Conservation (phyloP, 768 basidiomycete species). For the Cubamyces sp. region DNA sequence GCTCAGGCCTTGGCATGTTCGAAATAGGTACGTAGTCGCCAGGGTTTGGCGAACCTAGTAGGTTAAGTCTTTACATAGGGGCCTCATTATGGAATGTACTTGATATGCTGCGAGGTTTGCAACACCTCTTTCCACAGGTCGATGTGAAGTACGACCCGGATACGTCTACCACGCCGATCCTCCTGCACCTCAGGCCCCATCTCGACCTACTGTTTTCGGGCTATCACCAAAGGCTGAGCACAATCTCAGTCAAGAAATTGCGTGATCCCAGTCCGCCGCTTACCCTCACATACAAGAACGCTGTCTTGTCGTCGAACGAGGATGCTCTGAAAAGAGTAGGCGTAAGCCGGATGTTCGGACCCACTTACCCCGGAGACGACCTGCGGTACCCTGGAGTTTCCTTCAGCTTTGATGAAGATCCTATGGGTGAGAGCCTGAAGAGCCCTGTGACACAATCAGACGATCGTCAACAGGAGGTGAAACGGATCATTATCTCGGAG, state of each 20-base stretch:
- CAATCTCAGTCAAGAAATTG: constrained; percentile 71
- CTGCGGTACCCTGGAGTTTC: constrained; percentile 81
- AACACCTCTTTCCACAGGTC: constrained; percentile 76
- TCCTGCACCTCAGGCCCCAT: constrained; percentile 80
- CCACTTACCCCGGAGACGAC: constrained; percentile 80
- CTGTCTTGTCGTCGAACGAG: constrained; percentile 60
- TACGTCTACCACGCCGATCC: constrained; percentile 69
- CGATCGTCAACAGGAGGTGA: constrained; percentile 76
- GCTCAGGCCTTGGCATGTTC: constrained; percentile 75
- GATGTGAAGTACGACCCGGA: constrained; percentile 85
- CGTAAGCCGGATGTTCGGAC: constrained; percentile 77
- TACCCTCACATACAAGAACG: constrained; percentile 68
- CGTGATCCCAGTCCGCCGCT: constrained; percentile 70
- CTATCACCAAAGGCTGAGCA: constrained; percentile 76
- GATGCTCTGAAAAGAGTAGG: constrained; percentile 64
- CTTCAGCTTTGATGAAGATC: constrained; percentile 85
- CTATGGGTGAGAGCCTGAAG: constrained; percentile 53
- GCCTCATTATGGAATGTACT: constrained; percentile 79
- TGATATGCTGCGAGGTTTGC: constrained; percentile 65
- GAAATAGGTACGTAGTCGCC: constrained; percentile 57
- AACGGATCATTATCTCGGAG: constrained; percentile 73
- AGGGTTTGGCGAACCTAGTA: background rate
- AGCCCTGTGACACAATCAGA: constrained; percentile 46
- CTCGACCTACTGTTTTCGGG: constrained; percentile 86
- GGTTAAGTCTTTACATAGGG: constrained; percentile 44